Evolutionary conservation across 2,329 filamentous ascomycete genomes (phyloP).

Genomic region (Ophiognomonia clavigignenti-juglandacearum): DNA sequence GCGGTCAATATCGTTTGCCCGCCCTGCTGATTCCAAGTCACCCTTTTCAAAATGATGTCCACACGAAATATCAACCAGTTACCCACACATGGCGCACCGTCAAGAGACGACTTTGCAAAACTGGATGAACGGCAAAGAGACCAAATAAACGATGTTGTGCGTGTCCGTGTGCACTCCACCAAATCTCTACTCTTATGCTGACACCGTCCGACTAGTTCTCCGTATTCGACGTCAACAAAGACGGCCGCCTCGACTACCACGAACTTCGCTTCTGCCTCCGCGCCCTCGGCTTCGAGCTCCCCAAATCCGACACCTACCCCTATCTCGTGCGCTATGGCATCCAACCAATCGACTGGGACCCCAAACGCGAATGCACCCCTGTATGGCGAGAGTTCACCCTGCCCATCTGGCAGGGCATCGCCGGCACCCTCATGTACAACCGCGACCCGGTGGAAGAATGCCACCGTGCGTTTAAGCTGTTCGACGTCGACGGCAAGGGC

Average conservation of each 20-base stretch:
- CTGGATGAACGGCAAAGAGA: slow-evolving; percentile 85
- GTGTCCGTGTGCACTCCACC: slow-evolving; percentile 27
- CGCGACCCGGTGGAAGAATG: slow-evolving; percentile 91
- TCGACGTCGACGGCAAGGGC: slow-evolving; percentile 89
- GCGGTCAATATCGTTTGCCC: background rate
- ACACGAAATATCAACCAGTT: slow-evolving; percentile 14
- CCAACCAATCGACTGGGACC: slow-evolving; percentile 56
- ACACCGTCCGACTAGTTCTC: slow-evolving; percentile 60
- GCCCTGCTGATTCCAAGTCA: background rate
- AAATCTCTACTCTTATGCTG: slow-evolving; percentile 19
- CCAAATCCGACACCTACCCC: slow-evolving; percentile 77
- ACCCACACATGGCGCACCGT: slow-evolving; percentile 19
- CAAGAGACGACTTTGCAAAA: slow-evolving; percentile 31
- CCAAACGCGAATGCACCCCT: slow-evolving; percentile 50
- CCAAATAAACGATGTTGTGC: slow-evolving; percentile 89
- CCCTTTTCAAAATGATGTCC: slow-evolving; percentile 16
- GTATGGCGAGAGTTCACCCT: slow-evolving; percentile 69
- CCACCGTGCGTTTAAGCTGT: slow-evolving; percentile 83
- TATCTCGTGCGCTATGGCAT: slow-evolving; percentile 79
- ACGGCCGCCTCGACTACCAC: slow-evolving; percentile 92
- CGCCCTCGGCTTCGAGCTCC: slow-evolving; percentile 87
- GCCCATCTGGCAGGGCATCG: slow-evolving; percentile 67
- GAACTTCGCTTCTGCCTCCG: slow-evolving; percentile 96
- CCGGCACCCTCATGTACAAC: slow-evolving; percentile 73
- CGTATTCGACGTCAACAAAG: slow-evolving; percentile 95